Base-by-base conservation (phyloP, 1,139 yeast species). In the Taphrina pruni region DNA sequence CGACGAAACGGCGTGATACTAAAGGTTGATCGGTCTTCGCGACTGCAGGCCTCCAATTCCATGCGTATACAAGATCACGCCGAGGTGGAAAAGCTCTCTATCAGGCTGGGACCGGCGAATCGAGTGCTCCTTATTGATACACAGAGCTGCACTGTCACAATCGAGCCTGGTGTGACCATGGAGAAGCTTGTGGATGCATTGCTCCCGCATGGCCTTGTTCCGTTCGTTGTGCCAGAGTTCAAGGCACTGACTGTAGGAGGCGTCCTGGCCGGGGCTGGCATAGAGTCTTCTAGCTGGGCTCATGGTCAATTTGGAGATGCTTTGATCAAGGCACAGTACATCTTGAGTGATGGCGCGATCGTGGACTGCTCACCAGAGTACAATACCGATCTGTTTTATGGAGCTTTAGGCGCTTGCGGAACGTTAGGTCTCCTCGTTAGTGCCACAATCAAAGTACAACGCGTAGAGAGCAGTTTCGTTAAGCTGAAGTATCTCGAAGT, bases 121-220 rank as follows among this genome's bases (percentile, higher is more conserved):
- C 54, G 54, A 14, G 46, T 60, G 36, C 64, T 60, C 11, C 7
- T 39, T n/a, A 46, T 60, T n/a, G 64, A 60, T 41, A 60, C 64
- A 35, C 14, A 32, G 43, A 26, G 32, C 12, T n/a, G 39, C 36
- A 11, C 14, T 21, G 43, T 60, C 14, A 46, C 26, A 4, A 26
- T 45, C 7, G 64, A 60, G 32, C 64, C 64, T n/a, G 64, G 64
- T 0, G 64, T 60, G 11, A 60, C 64, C 12, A 60, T 60, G 64
- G 52, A 45, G n/a, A 32, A 60, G 55, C 64, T 60, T 3, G 64
- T 60, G 9, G 64, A 60, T 35, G 55, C 64, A 6, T 26, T 60
- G 41, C 32, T 60, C 7, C 64, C 64, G 12, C 64, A 46, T 32
- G 43, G 54, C 12, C 64, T 60, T 11, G 64, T 60, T 1, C 64